These are phyloP conservation scores for Myriosclerotinia curreyana DNA, from an alignment of 2,329 filamentous ascomycete genomes.

Conservation along the genomic window DNA sequence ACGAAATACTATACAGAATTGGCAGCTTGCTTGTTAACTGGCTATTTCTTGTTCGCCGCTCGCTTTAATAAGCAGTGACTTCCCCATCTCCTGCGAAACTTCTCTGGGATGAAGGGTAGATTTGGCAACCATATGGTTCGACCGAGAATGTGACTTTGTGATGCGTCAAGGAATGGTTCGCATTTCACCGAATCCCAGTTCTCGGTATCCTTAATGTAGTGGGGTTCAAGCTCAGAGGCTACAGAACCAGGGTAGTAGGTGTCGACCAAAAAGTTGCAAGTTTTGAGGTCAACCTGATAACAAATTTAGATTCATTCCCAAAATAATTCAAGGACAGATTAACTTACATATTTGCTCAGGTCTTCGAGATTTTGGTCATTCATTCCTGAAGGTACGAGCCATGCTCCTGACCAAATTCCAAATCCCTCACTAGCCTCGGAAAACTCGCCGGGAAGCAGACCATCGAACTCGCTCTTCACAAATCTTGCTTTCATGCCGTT, in stretches of 20 bases:
- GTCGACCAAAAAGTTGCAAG: constrained; percentile 84
- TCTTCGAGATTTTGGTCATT: constrained; percentile 92
- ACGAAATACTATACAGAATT: constrained; percentile 2
- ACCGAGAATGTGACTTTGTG: constrained; percentile 68
- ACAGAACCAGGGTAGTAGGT: constrained; percentile 66
- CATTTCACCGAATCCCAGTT: constrained; percentile 78
- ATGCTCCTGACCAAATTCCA: constrained; percentile 76
- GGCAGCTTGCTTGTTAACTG: constrained; percentile 6
- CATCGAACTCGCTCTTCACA: constrained; percentile 83
- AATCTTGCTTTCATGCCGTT: constrained; percentile 83
- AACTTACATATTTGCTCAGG: constrained; percentile 72
- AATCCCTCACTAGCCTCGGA: constrained; percentile 67
- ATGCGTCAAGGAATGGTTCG: constrained; percentile 75
- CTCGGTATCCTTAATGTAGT: constrained; percentile 70
- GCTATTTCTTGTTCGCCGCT: constrained; percentile 36
- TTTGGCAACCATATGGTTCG: constrained; percentile 82
- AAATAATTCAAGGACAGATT: not conserved
- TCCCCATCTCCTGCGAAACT: constrained; percentile 75
- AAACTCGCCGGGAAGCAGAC: constrained; percentile 88
- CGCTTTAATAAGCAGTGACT: constrained; percentile 78
- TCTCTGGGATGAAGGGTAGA: constrained; percentile 63
- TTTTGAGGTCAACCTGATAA: constrained; percentile 59
- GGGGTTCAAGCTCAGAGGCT: constrained; percentile 69
- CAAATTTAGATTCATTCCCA: not conserved
- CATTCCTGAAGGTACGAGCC: constrained; percentile 77